These are phyloP conservation scores for Lasiosphaeriaceae sp. DNA, from an alignment of 495 filamentous ascomycete species.

Conservation along the genomic window DNA sequence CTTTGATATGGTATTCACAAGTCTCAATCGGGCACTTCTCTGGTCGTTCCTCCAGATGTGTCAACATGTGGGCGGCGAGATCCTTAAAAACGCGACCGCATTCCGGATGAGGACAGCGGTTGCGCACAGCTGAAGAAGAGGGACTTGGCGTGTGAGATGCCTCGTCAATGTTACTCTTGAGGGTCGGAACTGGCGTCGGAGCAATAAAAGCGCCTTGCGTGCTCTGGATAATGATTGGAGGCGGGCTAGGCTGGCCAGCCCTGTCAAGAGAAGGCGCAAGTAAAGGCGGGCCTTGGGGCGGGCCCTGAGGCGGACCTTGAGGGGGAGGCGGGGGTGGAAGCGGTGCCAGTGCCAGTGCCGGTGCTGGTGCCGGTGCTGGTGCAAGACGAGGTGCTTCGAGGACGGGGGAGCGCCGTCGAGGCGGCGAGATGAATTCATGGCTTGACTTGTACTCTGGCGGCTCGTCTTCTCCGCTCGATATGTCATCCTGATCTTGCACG, in stretches of 20 bases:
- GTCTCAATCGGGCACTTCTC: conserved; percentile 95
- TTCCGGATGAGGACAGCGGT: conserved; percentile 73
- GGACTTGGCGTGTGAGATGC: conserved; percentile 60
- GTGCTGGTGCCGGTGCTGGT: conserved; percentile 48
- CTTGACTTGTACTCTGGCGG: conserved; percentile 34
- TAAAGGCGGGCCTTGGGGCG: conserved; percentile 18
- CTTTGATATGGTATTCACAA: conserved; percentile 93
- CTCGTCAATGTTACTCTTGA: conserved; percentile 41
- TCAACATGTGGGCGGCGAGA: conserved; percentile 92
- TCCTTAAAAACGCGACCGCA: conserved; percentile 93
- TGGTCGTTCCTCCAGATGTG: conserved; percentile 87
- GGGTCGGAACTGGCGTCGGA: conserved; percentile 20
- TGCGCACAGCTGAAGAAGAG: conserved; percentile 34
- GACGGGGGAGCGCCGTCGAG: conserved; percentile 32
- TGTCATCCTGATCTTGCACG: conserved; percentile 44
- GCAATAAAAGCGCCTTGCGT: conserved; percentile 36
- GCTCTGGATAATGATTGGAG: conserved; percentile 23
- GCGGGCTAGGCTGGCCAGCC: conserved; percentile 12
- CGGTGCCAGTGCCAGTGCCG: conserved; percentile 41
- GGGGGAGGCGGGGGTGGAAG: conserved; percentile 52
- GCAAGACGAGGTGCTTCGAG: conserved; percentile 40
- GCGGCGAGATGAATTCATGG: conserved; percentile 38
- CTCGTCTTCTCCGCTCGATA: conserved; percentile 45
- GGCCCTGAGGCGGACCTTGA: conserved; percentile 41
- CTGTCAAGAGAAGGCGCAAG: conserved; percentile 27